Evolutionary conservation across 371 early-diverging fungal genomes (phyloP), one percentile per base, ranked within the genome.

Genomic region (Cokeromyces recurvatus): DNA sequence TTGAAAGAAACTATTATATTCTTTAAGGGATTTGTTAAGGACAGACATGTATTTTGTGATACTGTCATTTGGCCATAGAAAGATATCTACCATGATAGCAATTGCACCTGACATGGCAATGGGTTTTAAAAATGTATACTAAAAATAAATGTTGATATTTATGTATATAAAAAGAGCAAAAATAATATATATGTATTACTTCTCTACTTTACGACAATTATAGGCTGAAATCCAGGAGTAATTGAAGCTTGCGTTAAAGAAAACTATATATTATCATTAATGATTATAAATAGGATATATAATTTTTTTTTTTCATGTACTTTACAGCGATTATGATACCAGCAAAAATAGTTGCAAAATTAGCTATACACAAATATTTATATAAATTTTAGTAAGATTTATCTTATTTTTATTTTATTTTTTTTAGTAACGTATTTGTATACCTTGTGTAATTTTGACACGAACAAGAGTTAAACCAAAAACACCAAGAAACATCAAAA

Each of bases 11-110:
- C 23, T 17, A 23, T 66, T 66, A 17, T 49, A 64, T 16, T 53
- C 58, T n/a, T 43, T 48, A 1, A 73, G 31, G 0, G 64, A 58
- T 38, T 45, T 43, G 17, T 23, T 38, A 2, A 73, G 53, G 11
- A 69, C 32, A 2, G 29, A 24, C 52, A 73, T 55, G 37, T 62
- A 73, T 29, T 66, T 66, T 1, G 59, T 60, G 8, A 69, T 46
- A 35, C 69, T 73, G 17, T 73, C 65, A 12, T 66, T 69, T 1
- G 73, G 73, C 73, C 73, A 73, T 35, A 73, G 34, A 15, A 73
- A 25, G 3, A 55, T 38, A 43, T 69, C 56, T 0, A 73, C 58
- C 1, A 46, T 55, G 2, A 73, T 27, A 3, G 55, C 56, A 46
- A 69, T 42, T 1, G 48, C 68, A 29, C 56, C 55, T 25, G 62